phyloP scores from a whole-genome alignment of 2,329 filamentous ascomycete species.

The Colletotrichum musae region DNA sequence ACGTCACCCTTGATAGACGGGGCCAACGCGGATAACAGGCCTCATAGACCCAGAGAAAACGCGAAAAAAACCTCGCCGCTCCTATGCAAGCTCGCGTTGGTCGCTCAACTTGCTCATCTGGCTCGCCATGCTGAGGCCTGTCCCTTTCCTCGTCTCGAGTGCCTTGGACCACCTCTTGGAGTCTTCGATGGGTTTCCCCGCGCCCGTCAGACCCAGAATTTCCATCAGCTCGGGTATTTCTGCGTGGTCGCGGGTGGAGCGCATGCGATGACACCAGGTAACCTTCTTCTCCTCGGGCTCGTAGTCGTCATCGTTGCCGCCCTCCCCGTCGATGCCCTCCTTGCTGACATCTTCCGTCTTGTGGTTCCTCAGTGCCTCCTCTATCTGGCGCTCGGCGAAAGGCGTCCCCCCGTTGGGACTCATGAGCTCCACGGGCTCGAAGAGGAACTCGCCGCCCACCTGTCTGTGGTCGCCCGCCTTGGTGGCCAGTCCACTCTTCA shows the following conservation, averaged over 20 bases:
- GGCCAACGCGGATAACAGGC: slow-evolving; percentile 13
- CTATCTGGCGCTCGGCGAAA: slow-evolving; percentile 51
- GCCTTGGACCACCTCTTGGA: slow-evolving; percentile 63
- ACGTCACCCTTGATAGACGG: slow-evolving; percentile 9
- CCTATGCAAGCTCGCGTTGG: slow-evolving; percentile 27
- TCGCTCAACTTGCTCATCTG: slow-evolving; percentile 63
- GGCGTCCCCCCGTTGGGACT: slow-evolving; percentile 63
- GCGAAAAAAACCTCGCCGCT: slow-evolving; percentile 28
- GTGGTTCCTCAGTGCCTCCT: slow-evolving; percentile 36
- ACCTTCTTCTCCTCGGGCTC: slow-evolving; percentile 70
- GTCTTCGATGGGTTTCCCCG: slow-evolving; percentile 55
- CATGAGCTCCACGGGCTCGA: slow-evolving; percentile 67
- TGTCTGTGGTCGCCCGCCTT: slow-evolving; percentile 78
- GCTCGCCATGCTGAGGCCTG: slow-evolving; percentile 64
- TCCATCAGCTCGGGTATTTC: slow-evolving; percentile 78
- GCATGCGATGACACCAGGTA: slow-evolving; percentile 88
- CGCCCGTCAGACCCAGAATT: slow-evolving; percentile 70
- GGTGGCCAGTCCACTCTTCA: slow-evolving; percentile 70
- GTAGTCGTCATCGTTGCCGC: slow-evolving; percentile 45
- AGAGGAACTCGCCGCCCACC: slow-evolving; percentile 85
- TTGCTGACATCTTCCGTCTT: slow-evolving; percentile 25
- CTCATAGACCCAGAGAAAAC: slow-evolving; percentile 17
- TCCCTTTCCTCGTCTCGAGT: slow-evolving; percentile 66
- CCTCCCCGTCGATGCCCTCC: slow-evolving; percentile 38
- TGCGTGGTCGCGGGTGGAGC: slow-evolving; percentile 81